Evolutionary conservation across 371 early-diverging fungal genomes (phyloP).

Genomic region (Chytridium lagenaria): DNA sequence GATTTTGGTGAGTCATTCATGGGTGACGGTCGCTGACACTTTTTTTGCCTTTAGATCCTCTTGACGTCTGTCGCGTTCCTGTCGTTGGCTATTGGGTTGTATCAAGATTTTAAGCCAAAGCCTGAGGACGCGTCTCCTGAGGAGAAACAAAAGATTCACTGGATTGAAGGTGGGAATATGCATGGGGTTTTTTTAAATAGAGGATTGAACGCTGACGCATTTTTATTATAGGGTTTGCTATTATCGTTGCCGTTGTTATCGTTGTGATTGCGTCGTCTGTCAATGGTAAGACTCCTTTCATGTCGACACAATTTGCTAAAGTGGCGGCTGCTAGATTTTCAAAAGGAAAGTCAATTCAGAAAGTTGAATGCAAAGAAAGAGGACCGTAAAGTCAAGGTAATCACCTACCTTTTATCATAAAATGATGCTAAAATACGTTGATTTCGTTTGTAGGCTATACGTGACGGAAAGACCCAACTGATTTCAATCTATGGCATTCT

Average conservation of each 20-base stretch:
- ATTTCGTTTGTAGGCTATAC: conserved; percentile 35
- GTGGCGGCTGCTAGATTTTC: conserved; percentile 55
- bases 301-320: background rate
- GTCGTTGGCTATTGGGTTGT: conserved; percentile 86
- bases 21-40: background rate
- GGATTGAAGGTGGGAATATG: conserved; percentile 60
- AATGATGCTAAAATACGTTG: background rate
- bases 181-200: background rate
- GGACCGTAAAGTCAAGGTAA: conserved; percentile 81
- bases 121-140: conserved; percentile 51
- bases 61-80: conserved; percentile 75
- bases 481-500: conserved; percentile 37
- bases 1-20: conserved; percentile 54
- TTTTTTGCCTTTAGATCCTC: conserved; percentile 1
- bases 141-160: conserved; percentile 31
- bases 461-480: conserved; percentile 31
- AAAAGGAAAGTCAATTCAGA: conserved; percentile 81
- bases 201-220: background rate
- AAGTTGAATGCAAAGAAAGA: conserved; percentile 90
- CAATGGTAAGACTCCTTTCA: conserved; percentile 53
- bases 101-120: conserved; percentile 38
- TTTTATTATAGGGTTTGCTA: conserved; percentile 52
- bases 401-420: conserved; percentile 33
- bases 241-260: conserved; percentile 76
- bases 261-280: conserved; percentile 76